phyloP scores from a whole-genome alignment of 106 monocot species.

The Platanthera zijinensis region DNA sequence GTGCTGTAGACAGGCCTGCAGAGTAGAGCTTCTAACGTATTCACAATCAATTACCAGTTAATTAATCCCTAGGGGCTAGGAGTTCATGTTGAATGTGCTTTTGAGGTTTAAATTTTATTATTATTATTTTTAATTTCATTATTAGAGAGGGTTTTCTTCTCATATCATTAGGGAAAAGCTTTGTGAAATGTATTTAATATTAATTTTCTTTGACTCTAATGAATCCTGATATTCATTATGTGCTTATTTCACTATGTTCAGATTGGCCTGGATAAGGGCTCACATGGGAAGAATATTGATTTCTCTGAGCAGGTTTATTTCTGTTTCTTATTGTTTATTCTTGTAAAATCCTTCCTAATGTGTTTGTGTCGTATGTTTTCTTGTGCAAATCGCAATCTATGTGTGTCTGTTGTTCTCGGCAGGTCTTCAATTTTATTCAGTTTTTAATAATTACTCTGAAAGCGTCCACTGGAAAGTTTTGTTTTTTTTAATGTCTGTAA shows the following conservation, averaged over 20 bases:
- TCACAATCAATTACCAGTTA: too few species aligned
- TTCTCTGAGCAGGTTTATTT: constrained; percentile 60
- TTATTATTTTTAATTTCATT: background rate
- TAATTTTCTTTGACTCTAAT: background rate
- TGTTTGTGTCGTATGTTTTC: background rate
- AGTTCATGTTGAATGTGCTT: too few species aligned
- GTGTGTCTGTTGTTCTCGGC: background rate
- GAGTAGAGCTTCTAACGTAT: too few species aligned
- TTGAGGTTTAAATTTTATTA: too few species aligned
- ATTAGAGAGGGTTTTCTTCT: background rate
- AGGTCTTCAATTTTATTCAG: background rate
- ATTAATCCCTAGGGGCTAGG: too few species aligned
- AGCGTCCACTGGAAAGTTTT: background rate
- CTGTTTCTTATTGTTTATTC: background rate
- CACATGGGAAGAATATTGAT: constrained; percentile 71
- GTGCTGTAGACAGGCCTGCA: too few species aligned
- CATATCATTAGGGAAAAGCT: background rate
- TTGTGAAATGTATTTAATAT: background rate
- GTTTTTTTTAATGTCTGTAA: background rate
- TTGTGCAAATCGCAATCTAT: background rate
- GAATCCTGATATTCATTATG: background rate
- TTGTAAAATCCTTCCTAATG: background rate
- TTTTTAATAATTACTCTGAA: background rate
- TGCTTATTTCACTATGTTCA: constrained; percentile 17
- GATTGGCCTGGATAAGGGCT: constrained; percentile 95